Base-by-base conservation (phyloP, 495 filamentous ascomycete genomes). In the Penicillium simplicissimum region DNA sequence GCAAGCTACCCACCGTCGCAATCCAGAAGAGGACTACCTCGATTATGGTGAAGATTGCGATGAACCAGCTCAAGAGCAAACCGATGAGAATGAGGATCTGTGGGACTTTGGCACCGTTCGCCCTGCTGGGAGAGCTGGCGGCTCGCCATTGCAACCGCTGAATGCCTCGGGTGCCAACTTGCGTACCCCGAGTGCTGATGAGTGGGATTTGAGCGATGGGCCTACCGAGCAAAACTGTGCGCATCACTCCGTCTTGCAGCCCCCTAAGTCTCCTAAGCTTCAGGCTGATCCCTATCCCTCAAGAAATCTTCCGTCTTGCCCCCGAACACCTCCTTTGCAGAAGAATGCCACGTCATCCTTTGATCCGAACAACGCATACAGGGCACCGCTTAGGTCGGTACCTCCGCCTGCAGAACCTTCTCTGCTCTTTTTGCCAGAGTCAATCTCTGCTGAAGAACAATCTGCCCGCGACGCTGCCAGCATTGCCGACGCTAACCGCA, bases 71-170 rank as follows among this genome's bases (percentile, higher is more conserved):
- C 58, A 67, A 1, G 61, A 60, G 17, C 56, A 60, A 17, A 52
- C 60, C 0, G 73, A 74, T 35, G 73, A 78, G 36, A 71, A 78
- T 9, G 76, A 81, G 23, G 85, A 96, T 71, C 85, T 96, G 60
- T 97, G 93, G 93, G 93, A 97, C 74, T 97, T 97, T 80, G 93
- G 93, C 25, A 97, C 93, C 2, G 89, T 96, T 51, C 82, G 91
- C 45, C 86, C 93, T 33, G 86, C 83, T 23, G 84, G 81, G 34
- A 79, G 88, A 68, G 80, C 77, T 25, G 64, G 64, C 8, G 86
- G 76, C 8, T 38, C 61, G 4, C 53, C 58, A 11, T 75, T 92
- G 21, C 87, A 84, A 57, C 79, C 86, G 0, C 86, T 95, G 85
- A 90, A 89, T 55, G 89, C 90, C 40, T 84, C 89, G 10, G 86